Evolutionary conservation across 1,284 basidiomycete genomes (phyloP), one percentile per base, ranked within the genome.

Genomic region (Agroathelia rolfsii): DNA sequence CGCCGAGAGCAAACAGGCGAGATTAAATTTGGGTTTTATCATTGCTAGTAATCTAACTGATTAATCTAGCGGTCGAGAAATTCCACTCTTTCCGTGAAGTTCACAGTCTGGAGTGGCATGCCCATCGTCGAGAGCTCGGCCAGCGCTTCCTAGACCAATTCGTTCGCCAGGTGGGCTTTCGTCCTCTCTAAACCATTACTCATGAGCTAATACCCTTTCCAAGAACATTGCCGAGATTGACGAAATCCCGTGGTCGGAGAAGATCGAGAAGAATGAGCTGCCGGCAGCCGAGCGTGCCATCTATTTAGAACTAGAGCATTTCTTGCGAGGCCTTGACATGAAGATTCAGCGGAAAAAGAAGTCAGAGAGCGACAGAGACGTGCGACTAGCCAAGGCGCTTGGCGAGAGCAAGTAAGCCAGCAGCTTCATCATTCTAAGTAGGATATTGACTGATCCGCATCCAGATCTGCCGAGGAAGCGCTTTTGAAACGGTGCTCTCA

Each of bases 41-140:
- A n/a, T n/a, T n/a, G 24, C 17, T n/a, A 18, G 12, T 28, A 33
- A 31, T 27, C 13, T 30, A 33, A 40, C 29, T 2, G 4, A 28
- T 14, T 19, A 35, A 26, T 46, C n/a, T 43, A 87, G 84, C 77
- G 37, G 89, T 84, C 30, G 92, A 96, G 52, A 76, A 78, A 44
- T 96, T 96, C 70, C 89, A 95, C 54, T 93, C 92, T 1, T 96
- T 93, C 78, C 77, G 90, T 17, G 93, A 96, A 50, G 81, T 92
- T 12, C 90, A 88, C 49, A 92, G 81, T 27, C 56, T 84, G 13
- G 84, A 90, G 42, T 96, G 92, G 92, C 92, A 95, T 51, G 76
- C 77, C 1, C 79, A 88, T 44, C 77, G 92, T 6, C 80, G 92
- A 48, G 62, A 75, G 38, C 60, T 92, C 11, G 92, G 87, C 0